A percentile compares a stretch with the other conserved stretches of the same genome.
Conservation (phyloP, 768 basidiomycete genomes). For the Nidularia sp. region DNA sequence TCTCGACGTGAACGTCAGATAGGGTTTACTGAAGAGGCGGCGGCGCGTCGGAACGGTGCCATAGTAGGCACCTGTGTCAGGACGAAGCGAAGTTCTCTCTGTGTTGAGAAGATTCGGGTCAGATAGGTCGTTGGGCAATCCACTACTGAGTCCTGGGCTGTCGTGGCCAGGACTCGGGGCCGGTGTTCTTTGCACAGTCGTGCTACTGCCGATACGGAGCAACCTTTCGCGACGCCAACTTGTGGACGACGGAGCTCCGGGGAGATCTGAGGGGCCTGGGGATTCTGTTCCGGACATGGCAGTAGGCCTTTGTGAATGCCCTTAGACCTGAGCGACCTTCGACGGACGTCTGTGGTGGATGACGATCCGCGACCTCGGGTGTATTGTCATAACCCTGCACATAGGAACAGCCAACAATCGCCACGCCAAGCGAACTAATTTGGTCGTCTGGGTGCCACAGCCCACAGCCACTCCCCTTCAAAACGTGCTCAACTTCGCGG, state of each 20-base stretch:
- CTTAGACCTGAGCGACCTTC: too few relatives aligned
- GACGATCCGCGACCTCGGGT: too few relatives aligned
- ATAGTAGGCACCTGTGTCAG: constrained; percentile 34
- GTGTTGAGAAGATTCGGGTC: constrained; percentile 6
- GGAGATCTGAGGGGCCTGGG: constrained; percentile 20
- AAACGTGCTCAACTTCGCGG: too few relatives aligned
- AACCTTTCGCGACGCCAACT: constrained; percentile 60
- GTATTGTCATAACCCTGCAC: too few relatives aligned
- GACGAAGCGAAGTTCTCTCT: constrained; percentile 32
- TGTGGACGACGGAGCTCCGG: constrained; percentile 50
- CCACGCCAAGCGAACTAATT: too few relatives aligned
- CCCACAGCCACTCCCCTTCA: too few relatives aligned
- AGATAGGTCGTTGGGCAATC: not conserved
- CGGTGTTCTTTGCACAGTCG: constrained; percentile 10
- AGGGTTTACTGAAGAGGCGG: constrained; percentile 18
- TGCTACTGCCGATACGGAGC: constrained; percentile 45
- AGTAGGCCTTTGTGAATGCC: too few relatives aligned
- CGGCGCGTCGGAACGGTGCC: constrained; percentile 45
- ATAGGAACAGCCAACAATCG: too few relatives aligned
- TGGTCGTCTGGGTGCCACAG: too few relatives aligned
- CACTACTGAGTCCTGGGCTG: not conserved
- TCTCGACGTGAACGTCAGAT: constrained; percentile 23
- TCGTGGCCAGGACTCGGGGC: not conserved
- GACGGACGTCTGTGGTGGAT: too few relatives aligned
- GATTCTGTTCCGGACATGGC: not conserved